phyloP scores from a whole-genome alignment of 345 rosid genomes.

The Eucalyptus sideroxylon region DNA sequence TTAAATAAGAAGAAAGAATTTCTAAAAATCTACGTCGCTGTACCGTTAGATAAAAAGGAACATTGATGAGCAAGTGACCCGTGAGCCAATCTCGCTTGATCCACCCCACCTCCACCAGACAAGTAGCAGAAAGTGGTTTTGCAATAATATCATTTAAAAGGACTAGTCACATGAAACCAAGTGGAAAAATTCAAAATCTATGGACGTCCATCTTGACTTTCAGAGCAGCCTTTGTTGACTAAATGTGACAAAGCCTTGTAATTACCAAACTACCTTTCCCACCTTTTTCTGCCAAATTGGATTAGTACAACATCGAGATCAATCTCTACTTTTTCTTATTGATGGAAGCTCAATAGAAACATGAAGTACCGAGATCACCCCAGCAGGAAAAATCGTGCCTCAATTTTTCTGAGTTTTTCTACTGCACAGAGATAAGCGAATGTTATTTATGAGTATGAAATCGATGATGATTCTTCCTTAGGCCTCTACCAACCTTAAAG shows the following conservation, averaged over 20 bases:
- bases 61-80: not conserved
- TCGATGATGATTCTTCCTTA: not conserved
- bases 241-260: not conserved
- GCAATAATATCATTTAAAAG: not conserved
- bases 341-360: not conserved
- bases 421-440: too few relatives aligned
- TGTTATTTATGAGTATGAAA: not conserved
- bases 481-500: not conserved
- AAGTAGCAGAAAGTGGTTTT: not conserved
- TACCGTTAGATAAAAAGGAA: too few relatives aligned
- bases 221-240: not conserved
- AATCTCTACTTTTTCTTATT: not conserved
- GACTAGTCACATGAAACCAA: not conserved
- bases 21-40: too few relatives aligned
- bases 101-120: not conserved
- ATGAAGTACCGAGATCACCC: not conserved
- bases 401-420: not conserved
- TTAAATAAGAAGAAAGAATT: too few relatives aligned
- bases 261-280: not conserved
- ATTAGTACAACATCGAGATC: not conserved
- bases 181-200: not conserved
- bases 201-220: not conserved
- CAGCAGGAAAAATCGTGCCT: not conserved
- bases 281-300: not conserved
- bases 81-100: not conserved